These are phyloP conservation scores for Begonia fuchsioides DNA, from an alignment of 306 rosid species.

Conservation along the genomic window DNA sequence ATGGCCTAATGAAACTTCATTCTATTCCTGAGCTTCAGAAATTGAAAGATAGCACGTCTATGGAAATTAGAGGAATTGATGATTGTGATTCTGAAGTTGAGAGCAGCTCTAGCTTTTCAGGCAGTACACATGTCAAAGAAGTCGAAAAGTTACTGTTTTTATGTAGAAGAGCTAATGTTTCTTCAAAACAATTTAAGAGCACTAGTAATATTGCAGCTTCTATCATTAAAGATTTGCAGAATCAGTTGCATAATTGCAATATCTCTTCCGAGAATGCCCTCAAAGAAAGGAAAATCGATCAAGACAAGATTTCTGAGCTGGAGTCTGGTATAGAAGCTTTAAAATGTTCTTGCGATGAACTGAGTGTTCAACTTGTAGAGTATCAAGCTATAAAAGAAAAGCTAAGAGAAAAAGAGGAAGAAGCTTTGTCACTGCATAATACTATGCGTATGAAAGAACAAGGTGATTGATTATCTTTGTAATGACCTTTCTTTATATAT, in stretches of 20 bases:
- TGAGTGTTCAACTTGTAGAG: slow-evolving; percentile 36
- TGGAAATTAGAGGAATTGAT: slow-evolving; percentile 14
- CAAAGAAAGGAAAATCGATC: slow-evolving; percentile 52
- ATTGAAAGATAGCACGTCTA: slow-evolving; percentile 13
- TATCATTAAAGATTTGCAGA: slow-evolving; percentile 48
- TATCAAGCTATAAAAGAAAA: slow-evolving; percentile 33
- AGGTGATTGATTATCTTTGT: slow-evolving; percentile 31
- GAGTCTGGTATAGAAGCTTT: slow-evolving; percentile 51
- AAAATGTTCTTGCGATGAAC: slow-evolving; percentile 41
- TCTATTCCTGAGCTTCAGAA: slow-evolving; percentile 36
- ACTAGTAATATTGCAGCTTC: slow-evolving; percentile 30
- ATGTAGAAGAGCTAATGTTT: slow-evolving; percentile 34
- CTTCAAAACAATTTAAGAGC: slow-evolving; percentile 36
- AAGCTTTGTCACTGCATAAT: slow-evolving; percentile 45
- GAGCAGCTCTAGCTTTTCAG: slow-evolving; percentile 9
- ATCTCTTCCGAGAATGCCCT: slow-evolving; percentile 28
- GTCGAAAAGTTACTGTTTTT: slow-evolving; percentile 36
- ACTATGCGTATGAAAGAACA: slow-evolving; percentile 31
- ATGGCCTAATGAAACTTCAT: slow-evolving; percentile 27
- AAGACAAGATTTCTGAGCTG: slow-evolving; percentile 38
- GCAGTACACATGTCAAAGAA: slow-evolving; percentile 23
- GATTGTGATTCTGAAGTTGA: slow-evolving; percentile 22
- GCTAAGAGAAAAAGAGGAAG: slow-evolving; percentile 49
- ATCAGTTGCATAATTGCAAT: slow-evolving; percentile 34
- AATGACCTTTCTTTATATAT: slow-evolving; percentile 7